Percentiles rank a stretch among this genome's conserved stretches.
phyloP scores from a whole-genome alignment of 176 grass and related monocot genomes.

The Triticum dicoccoides region DNA sequence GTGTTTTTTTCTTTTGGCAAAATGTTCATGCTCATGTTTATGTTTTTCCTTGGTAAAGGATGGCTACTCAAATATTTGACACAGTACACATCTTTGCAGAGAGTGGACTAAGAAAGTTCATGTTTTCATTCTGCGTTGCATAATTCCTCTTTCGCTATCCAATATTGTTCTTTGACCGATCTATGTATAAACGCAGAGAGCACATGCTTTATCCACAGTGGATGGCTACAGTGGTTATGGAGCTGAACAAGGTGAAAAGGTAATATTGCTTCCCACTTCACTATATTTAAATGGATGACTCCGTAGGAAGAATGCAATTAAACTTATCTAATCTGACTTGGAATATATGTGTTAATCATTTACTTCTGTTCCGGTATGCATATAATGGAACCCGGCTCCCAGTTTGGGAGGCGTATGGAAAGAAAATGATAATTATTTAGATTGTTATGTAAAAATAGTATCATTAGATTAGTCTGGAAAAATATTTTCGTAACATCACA shows the following conservation, averaged over 20 bases:
- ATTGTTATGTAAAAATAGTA: background rate
- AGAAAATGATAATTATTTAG: background rate
- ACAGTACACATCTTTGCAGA: background rate
- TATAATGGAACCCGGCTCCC: too few species aligned
- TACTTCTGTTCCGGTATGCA: too few species aligned
- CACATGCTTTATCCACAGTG: conserved; percentile 64
- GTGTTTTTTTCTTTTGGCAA: background rate
- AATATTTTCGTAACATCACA: background rate
- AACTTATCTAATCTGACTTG: background rate
- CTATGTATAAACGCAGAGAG: conserved; percentile 50
- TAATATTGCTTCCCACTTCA: conserved; percentile 24
- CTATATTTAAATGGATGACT: background rate
- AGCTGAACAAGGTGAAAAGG: conserved; percentile 99
- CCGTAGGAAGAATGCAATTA: background rate
- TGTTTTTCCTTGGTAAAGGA: background rate
- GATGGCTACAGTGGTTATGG: conserved; percentile 98
- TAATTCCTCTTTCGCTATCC: background rate
- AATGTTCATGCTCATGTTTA: background rate
- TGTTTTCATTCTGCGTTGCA: background rate
- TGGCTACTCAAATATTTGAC: background rate
- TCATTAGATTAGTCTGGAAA: background rate
- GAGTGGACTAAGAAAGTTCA: background rate
- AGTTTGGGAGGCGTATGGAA: too few species aligned
- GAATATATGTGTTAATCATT: too few species aligned
- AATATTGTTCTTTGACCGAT: background rate